phyloP scores from a whole-genome alignment of 2,329 filamentous ascomycete genomes.

The Zasmidium citrigriseum region DNA sequence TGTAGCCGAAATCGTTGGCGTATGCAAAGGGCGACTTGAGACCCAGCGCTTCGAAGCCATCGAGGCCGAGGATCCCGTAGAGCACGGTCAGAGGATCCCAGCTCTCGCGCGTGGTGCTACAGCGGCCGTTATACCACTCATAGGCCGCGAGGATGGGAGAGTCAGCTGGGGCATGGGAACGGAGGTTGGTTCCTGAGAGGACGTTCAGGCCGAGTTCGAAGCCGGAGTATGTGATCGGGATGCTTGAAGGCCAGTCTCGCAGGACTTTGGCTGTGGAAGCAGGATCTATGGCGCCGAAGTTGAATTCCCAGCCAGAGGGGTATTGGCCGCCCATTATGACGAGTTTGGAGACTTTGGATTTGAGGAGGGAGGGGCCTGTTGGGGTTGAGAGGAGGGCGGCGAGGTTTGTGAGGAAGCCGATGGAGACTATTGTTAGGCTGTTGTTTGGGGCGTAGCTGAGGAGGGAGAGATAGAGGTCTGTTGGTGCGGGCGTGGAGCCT shows the following conservation, averaged over 20 bases:
- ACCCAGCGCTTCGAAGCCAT: constrained; percentile 1
- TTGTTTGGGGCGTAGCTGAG: constrained; percentile 9
- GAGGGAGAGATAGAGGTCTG: constrained; percentile 13
- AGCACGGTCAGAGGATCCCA: constrained; percentile 19
- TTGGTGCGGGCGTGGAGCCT: constrained; percentile 12
- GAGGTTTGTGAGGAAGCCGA: constrained; percentile 34
- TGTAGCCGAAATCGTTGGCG: constrained; percentile 16
- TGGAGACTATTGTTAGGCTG: constrained; percentile 23
- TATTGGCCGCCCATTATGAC: constrained; percentile 57
- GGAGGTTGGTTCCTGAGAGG: constrained; percentile 40
- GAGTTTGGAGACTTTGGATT: constrained; percentile 50
- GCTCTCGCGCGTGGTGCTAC: constrained; percentile 10
- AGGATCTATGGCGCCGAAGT: constrained; percentile 50
- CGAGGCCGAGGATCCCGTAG: constrained; percentile 13
- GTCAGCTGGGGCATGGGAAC: constrained; percentile 6
- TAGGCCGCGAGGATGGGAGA: constrained; percentile 19
- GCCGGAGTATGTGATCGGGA: constrained; percentile 46
- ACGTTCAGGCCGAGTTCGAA: constrained; percentile 48
- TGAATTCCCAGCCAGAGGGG: constrained; percentile 51
- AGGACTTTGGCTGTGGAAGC: constrained; percentile 46
- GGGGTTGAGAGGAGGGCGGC: constrained; percentile 50
- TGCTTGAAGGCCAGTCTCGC: constrained; percentile 44
- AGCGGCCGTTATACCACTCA: constrained; percentile 20
- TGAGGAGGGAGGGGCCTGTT: constrained; percentile 45
- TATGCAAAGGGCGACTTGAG: constrained; percentile 11